Evolutionary conservation across 1,284 basidiomycete species (phyloP).

Genomic region (Pisolithus thermaeus): DNA sequence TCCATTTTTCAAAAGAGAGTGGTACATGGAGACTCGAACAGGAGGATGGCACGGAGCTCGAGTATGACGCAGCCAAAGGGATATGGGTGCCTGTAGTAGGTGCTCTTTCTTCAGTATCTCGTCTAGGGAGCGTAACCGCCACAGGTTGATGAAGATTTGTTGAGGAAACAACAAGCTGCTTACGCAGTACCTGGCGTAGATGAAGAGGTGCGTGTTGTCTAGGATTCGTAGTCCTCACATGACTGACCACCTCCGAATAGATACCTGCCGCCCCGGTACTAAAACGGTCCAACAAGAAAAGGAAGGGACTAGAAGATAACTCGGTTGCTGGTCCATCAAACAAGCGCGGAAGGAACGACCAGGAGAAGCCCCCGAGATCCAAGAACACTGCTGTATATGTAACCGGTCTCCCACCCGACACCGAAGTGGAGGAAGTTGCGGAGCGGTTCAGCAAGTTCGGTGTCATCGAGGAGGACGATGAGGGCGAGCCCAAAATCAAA

Average conservation of each 20-base stretch:
- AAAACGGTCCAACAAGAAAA: conserved; percentile 74
- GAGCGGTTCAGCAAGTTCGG: conserved; percentile 87
- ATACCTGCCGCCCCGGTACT: conserved; percentile 79
- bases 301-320: conserved; percentile 74
- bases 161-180: conserved; percentile 86
- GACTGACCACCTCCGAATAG: conserved; percentile 36
- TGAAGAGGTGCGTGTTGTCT: conserved; percentile 64
- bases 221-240: conserved; percentile 15
- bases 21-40: conserved; percentile 87
- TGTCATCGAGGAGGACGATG: conserved; percentile 87
- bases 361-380: conserved; percentile 47
- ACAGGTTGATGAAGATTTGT: conserved; percentile 75
- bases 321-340: conserved; percentile 55
- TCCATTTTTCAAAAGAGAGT: conserved; percentile 73
- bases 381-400: conserved; percentile 95
- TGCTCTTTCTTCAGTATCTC: conserved; percentile 5
- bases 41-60: conserved; percentile 82
- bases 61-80: conserved; percentile 74
- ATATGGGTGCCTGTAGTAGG: conserved; percentile 81
- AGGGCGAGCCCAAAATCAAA: conserved; percentile 86
- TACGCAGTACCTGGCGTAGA: conserved; percentile 89
- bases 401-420: conserved; percentile 76
- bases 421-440: conserved; percentile 71
- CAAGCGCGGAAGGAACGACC: conserved; percentile 60
- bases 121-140: conserved; percentile 3